Base-by-base conservation (phyloP, 2,329 filamentous ascomycete genomes). In the Lecanicillium sp. region DNA sequence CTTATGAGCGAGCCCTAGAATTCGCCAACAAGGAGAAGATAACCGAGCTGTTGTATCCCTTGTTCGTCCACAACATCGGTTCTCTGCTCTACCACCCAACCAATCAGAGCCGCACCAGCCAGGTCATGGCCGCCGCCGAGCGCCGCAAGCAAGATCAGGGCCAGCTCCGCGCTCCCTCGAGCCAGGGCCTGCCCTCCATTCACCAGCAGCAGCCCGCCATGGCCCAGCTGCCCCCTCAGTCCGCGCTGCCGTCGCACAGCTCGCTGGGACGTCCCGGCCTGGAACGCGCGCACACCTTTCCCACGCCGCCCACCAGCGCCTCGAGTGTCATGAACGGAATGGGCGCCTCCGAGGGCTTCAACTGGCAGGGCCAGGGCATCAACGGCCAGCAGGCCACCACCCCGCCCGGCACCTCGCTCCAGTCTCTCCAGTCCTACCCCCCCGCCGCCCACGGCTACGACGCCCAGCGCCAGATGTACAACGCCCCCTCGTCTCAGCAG, bases 11-110 rank as follows among this genome's bases (percentile, higher is more conserved):
- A 56, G 93, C 93, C n/a, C 73, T 98, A 46, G 93, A 97, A 60
- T 97, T 98, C 64, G 93, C 93, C 55, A 98, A 98, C 73, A 97
- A 96, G 77, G 93, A 98, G 69, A 97, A 97, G 72, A 98, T 97
- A 55, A 97, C 93, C 0, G 91, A 97, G 68, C 73, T 90, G 40
- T 72, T 97, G 47, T 98, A 97, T 66, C 93, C 93, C 44, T 75
- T 98, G 41, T 98, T 98, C 65, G 93, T 97, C 32, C 90, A 97
- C 68, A 95, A 97, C 68, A 97, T 97, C 63, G 89, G 89, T 51
- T 86, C 89, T 50, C 75, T 97, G 55, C 78, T 97, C 42, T 97
- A 96, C 67, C 91, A 97, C 64, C 91, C 93, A 0, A 85, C 87
- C 33, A 96, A 96, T 64, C 86, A 90, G 62, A 86, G 72, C 55